Base-by-base conservation (phyloP, 257 asterid species). In the Lantana camara region DNA sequence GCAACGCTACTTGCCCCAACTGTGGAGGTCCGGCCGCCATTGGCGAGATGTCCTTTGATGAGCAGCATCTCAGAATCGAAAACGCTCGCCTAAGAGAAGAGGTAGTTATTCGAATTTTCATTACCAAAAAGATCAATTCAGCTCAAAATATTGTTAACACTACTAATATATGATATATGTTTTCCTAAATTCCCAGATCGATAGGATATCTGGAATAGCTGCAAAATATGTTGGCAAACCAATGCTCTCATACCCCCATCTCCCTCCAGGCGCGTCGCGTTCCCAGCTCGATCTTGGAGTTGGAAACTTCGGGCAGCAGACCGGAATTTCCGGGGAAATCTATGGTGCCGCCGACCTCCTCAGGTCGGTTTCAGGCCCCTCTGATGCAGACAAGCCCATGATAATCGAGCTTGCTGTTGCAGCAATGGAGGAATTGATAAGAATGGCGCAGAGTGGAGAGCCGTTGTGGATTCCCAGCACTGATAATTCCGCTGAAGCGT, bases 11-110 rank as follows among this genome's bases (percentile, higher is more conserved):
- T 1, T 88, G 96, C 32, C 93, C 90, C 0, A 80, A 77, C 62
- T 88, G 96, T 42, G 96, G 94, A 2, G 90, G 90, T 0, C 89
- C 94, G 1, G 91, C 93, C 0, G 79, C 88, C 67, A 83, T 88
- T 15, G 90, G 94, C 3, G 94, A 83, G 66, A 82, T 82, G 92
- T 85, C 96, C 0, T 79, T 79, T 5, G 93, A 88, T 1, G 96
- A 85, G 73, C 92, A 85, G 57, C 90, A 88, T 17, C 80, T 88
- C 68, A 77, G 91, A 71, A 85, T 88, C 13, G 94, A 88, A 59
- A 88, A 88, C 46, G 85, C 73, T 73, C 96, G 96, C 35, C 64
- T 87, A 29, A 81, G 87, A 67, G 90, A 87, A 67, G 93, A 87
- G 88, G 96, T 85, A 74, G 5, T 42, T 27, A 27, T 2, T 27